Conservation (phyloP, 2,329 filamentous ascomycete species). For the Botryotinia calthae region DNA sequence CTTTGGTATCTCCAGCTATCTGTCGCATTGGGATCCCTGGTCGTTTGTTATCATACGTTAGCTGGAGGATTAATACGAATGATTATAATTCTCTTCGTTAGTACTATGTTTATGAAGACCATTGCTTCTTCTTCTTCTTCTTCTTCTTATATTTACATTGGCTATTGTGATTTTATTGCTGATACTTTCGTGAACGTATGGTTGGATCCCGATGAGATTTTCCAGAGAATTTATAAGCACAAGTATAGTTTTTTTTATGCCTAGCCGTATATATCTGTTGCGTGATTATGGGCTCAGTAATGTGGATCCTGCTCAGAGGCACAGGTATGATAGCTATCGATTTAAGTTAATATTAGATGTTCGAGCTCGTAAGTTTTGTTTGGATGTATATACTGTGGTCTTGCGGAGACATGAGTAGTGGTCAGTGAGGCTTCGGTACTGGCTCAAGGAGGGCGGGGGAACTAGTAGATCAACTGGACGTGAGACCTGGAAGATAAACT, state of each 20-base stretch:
- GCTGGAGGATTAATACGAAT: fast-evolving
- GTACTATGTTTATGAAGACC: not conserved
- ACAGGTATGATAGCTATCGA: not conserved
- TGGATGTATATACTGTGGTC: not conserved
- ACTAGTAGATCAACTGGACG: too few relatives aligned
- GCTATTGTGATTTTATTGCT: fast-evolving
- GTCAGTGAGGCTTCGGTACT: not conserved
- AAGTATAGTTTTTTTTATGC: too few relatives aligned
- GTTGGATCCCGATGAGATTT: not conserved
- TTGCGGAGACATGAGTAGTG: not conserved
- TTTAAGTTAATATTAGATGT: too few relatives aligned
- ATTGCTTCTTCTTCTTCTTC: not conserved
- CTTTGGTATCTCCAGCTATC: not conserved
- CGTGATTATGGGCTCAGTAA: fast-evolving
- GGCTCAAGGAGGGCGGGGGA: too few relatives aligned
- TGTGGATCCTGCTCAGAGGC: fast-evolving
- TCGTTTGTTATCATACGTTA: not conserved
- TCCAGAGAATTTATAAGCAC: not conserved
- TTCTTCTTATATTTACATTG: not conserved
- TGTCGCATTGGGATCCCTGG: not conserved
- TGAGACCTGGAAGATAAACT: too few relatives aligned
- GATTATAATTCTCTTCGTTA: not conserved
- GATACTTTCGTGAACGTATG: fast-evolving
- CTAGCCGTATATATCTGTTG: not conserved
- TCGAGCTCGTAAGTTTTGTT: too few relatives aligned